Conservation (phyloP, 257 asterid species). For the Forsythia suspensa region DNA sequence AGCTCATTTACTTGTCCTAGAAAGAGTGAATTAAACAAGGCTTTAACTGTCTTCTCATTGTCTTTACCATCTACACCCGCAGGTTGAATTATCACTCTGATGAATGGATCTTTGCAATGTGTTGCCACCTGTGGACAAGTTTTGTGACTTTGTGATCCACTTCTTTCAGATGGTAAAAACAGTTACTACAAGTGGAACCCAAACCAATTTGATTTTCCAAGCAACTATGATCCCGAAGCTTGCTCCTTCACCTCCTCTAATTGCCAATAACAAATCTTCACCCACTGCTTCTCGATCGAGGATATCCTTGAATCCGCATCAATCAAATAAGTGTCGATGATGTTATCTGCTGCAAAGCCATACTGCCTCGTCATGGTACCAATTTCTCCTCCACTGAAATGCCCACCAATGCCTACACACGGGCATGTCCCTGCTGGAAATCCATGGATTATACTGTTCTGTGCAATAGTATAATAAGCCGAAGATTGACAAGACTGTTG, state of each 20-base stretch:
- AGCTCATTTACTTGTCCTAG: neutral
- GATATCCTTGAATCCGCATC: neutral
- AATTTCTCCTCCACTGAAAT: constrained; percentile 20
- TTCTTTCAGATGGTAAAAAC: constrained; percentile 1
- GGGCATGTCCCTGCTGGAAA: constrained; percentile 18
- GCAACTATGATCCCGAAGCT: constrained; percentile 24
- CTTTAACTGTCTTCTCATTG: neutral
- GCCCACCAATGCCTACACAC: constrained; percentile 17
- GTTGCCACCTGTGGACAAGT: neutral
- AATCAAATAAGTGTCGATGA: constrained; percentile 1
- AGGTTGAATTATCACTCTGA: neutral
- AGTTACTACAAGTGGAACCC: neutral
- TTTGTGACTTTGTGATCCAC: neutral
- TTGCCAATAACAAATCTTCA: constrained; percentile 20
- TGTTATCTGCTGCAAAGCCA: constrained; percentile 19
- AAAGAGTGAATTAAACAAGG: neutral
- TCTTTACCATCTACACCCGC: neutral
- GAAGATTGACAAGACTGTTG: constrained; percentile 1
- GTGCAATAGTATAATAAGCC: neutral
- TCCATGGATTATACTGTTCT: constrained; percentile 4
- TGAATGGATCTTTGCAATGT: neutral
- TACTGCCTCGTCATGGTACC: constrained; percentile 15
- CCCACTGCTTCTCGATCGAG: constrained; percentile 1
- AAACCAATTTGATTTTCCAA: constrained; percentile 14
- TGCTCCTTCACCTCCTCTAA: constrained; percentile 22